Percentiles rank a stretch among this genome's conserved stretches.
These are phyloP conservation scores for Dictyostelium intermedium DNA, from an alignment of 78 protist species.

Conservation along the genomic window DNA sequence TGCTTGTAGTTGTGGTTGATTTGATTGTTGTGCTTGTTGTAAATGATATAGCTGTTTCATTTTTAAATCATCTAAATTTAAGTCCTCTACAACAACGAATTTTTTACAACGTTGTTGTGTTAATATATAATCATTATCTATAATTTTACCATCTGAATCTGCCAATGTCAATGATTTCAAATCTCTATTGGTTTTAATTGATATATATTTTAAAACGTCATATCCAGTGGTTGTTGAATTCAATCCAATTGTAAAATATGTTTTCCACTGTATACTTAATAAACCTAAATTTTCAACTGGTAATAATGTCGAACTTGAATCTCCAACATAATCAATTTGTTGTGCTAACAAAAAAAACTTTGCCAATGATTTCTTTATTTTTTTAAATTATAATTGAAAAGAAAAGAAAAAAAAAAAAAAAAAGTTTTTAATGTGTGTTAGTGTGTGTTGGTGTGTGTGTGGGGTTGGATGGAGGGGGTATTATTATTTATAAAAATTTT, in stretches of 20 bases:
- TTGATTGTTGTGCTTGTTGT: not conserved
- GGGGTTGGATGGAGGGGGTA: no score
- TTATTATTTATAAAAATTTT: no score
- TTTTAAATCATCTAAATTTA: slow-evolving; percentile 18
- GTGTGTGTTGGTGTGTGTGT: no score
- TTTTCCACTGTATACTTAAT: slow-evolving; percentile 67
- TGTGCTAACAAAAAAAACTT: slow-evolving; percentile 69
- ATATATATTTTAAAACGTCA: slow-evolving; percentile 57
- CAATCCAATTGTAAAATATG: slow-evolving; percentile 51
- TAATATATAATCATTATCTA: slow-evolving; percentile 37
- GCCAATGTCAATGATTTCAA: slow-evolving; percentile 30
- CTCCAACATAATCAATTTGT: slow-evolving; percentile 64
- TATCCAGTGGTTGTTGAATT: slow-evolving; percentile 13
- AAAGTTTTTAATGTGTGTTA: not conserved
- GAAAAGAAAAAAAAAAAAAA: not conserved
- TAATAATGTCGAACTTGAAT: not conserved
- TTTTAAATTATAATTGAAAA: not conserved
- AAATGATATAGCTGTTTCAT: not conserved
- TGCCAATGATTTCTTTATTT: slow-evolving; percentile 53
- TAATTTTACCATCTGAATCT: slow-evolving; percentile 48
- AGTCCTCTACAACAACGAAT: slow-evolving; percentile 66
- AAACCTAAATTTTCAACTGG: slow-evolving; percentile 56
- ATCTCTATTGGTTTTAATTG: slow-evolving; percentile 45
- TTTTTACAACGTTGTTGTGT: slow-evolving; percentile 37
- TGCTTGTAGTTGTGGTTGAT: not conserved